Evolutionary conservation across 1,284 basidiomycete genomes (phyloP), one percentile per base, ranked within the genome.

Genomic region (Tilletiopsis washingtonensis): DNA sequence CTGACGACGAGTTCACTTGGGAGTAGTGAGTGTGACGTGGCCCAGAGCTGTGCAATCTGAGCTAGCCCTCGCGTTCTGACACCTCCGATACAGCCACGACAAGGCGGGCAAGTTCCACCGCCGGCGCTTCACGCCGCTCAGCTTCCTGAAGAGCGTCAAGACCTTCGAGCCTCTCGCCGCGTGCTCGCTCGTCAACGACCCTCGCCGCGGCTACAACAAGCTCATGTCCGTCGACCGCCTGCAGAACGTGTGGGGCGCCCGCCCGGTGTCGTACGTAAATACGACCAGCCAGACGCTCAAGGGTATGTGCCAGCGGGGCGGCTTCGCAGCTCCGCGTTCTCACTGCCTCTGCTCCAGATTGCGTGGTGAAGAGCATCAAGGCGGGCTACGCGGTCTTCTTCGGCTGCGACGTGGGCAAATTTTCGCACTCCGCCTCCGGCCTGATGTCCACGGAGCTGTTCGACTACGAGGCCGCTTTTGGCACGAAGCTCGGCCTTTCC

Each of bases 141-240:
- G 88, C 53, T 94, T 88, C 58, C 65, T 73, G 44, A 51, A 58
- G 41, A 61, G 69, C 7, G 58, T 74, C 52, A 60, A 64, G 21
- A 54, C 53, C 26, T 23, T 76, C 75, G 64, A 84, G 81, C 73
- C 76, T 77, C 37, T 82, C 17, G 84, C 87, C 36, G 83, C 80
- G 5, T 91, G 94, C 78, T 93, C 89, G 43, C 80, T 97, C 32
- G 91, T 97, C 75, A 85, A 97, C 69, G 91, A 97, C 72, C 91
- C 93, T 15, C 81, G 91, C 26, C 91, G 94, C 70, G 77, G 78
- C 17, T 86, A 84, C 68, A 80, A 79, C 53, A 84, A 83, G 74
- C 79, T 93, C n/a, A 93, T 93, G 77, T 88, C 88, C 4, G 88
- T 97, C 26, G 84, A 91, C 64, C 84, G 86, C 58, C 82, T 97